phyloP scores from a whole-genome alignment of 768 basidiomycete species.

The Auricularia sp. region DNA sequence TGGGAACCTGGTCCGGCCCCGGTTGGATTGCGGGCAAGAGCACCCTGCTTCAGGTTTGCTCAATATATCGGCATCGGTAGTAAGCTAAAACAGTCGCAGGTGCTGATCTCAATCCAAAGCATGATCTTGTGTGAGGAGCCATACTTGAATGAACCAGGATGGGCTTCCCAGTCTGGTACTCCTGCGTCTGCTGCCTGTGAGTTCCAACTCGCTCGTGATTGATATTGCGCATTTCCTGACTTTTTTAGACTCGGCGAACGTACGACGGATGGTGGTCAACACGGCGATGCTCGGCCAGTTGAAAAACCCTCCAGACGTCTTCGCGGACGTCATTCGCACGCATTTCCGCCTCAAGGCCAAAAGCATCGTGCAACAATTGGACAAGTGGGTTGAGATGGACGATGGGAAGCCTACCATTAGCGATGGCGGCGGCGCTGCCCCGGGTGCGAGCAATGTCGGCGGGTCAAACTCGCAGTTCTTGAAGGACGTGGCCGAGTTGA shows the following conservation, averaged over 20 bases:
- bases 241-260: constrained; percentile 72
- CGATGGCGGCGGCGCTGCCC: constrained; percentile 33
- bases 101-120: constrained; percentile 85
- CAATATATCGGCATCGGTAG: constrained; percentile 10
- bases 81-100: background rate
- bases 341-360: constrained; percentile 83
- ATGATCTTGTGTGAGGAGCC: constrained; percentile 95
- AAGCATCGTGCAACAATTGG: constrained; percentile 60
- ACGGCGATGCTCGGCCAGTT: constrained; percentile 89
- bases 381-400: constrained; percentile 67
- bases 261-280: constrained; percentile 84
- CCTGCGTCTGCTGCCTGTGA: constrained; percentile 69
- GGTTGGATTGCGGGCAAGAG: constrained; percentile 90
- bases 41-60: constrained; percentile 67
- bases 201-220: constrained; percentile 13
- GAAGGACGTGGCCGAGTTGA: constrained; percentile 66
- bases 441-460: constrained; percentile 17
- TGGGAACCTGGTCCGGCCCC: constrained; percentile 90
- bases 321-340: constrained; percentile 76
- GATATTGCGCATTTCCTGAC: constrained; percentile 4
- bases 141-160: constrained; percentile 87
- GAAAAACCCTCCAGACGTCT: constrained; percentile 75
- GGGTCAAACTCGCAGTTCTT: constrained; percentile 50
- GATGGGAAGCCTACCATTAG: constrained; percentile 51
- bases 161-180: constrained; percentile 64